Evolutionary conservation across 176 grass and related monocot genomes (phyloP).

Genomic region (Aegilops bicornis): DNA sequence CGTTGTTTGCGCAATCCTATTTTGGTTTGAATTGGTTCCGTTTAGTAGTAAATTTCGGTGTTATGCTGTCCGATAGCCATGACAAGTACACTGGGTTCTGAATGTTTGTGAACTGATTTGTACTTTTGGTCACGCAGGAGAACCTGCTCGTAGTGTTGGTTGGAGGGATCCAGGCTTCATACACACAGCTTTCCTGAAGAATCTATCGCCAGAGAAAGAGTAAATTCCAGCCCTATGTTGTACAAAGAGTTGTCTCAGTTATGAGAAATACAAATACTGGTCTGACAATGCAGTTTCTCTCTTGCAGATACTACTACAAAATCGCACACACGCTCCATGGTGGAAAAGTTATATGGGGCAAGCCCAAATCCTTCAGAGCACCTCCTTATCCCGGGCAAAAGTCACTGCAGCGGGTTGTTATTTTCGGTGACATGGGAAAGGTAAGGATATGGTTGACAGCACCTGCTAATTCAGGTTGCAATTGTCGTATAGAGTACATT

Average conservation of each 20-base stretch:
- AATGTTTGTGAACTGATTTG: not conserved
- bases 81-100: not conserved
- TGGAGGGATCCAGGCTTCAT: conserved; percentile 97
- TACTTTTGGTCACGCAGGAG: conserved; percentile 40
- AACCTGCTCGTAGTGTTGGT: conserved; percentile 78
- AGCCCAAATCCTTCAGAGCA: conserved; percentile 59
- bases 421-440: conserved; percentile 99
- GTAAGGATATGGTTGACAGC: conserved; percentile 17
- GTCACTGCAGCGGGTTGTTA: conserved; percentile 70
- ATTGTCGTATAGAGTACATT: too few relatives aligned
- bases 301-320: conserved; percentile 73
- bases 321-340: conserved; percentile 50
- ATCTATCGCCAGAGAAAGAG: conserved; percentile 76
- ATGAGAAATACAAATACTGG: not conserved
- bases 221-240: conserved; percentile 17
- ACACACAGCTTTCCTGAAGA: conserved; percentile 77
- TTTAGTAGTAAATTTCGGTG: too few relatives aligned
- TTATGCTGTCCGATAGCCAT: too few relatives aligned
- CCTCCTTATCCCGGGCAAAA: conserved; percentile 84
- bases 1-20: too few relatives aligned
- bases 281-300: conserved; percentile 6
- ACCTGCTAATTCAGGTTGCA: too few relatives aligned
- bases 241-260: not conserved
- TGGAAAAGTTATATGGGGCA: conserved; percentile 67
- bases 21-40: too few relatives aligned